Conservation (phyloP, 2,329 filamentous ascomycete species). For the Beauveria australis region DNA sequence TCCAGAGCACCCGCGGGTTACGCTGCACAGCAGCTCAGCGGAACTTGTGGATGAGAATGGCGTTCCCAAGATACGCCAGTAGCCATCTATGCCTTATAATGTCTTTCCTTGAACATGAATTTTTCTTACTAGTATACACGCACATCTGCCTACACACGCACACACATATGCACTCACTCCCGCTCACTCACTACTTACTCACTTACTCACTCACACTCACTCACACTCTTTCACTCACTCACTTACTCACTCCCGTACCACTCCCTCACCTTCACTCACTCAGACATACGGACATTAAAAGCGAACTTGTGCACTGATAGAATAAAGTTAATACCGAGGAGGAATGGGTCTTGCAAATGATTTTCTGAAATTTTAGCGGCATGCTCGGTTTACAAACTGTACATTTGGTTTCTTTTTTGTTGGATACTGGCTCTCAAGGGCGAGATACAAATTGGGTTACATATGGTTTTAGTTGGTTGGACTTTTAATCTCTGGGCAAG, state of each 20-base stretch:
- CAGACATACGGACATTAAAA: not conserved
- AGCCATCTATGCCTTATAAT: not conserved
- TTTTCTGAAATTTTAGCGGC: conserved; percentile 5
- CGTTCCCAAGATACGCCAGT: not conserved
- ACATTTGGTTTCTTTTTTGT: not conserved
- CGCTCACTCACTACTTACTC: too few species aligned
- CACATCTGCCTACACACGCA: not conserved
- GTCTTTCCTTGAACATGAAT: not conserved
- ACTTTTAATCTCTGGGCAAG: not conserved
- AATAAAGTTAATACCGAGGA: conserved; percentile 1
- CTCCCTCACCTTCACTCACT: not conserved
- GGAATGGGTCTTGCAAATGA: not conserved
- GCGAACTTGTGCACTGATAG: conserved; percentile 3
- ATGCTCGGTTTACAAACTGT: conserved; percentile 7
- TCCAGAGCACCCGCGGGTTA: conserved; percentile 32
- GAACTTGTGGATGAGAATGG: conserved; percentile 44
- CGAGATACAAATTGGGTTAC: conserved; percentile 1
- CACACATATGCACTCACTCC: not conserved
- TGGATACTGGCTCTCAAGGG: not conserved
- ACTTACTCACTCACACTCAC: too few species aligned
- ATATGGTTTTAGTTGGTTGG: conserved; percentile 3
- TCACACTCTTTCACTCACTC: too few species aligned
- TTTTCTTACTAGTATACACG: not conserved
- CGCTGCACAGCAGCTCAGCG: conserved; percentile 45
- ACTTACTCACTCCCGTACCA: not conserved